Conservation (phyloP, 2,329 filamentous ascomycete genomes). For the Aurifilum marmelostoma region DNA sequence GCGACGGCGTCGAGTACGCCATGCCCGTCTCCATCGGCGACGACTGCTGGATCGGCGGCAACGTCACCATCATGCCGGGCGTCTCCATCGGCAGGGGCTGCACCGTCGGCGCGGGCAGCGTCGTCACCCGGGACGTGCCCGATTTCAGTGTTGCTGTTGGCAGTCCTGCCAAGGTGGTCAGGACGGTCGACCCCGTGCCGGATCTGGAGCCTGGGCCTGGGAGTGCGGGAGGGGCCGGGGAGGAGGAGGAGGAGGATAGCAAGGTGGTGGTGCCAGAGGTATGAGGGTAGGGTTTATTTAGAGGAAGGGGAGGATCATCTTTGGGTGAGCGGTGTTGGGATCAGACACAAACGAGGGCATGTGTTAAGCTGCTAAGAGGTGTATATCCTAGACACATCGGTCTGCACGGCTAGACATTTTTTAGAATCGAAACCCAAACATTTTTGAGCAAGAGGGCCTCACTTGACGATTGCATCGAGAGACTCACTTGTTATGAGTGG, state of each 20-base stretch:
- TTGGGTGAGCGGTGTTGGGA: too few relatives aligned
- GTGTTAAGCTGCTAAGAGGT: too few relatives aligned
- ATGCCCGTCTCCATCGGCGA: constrained; percentile 51
- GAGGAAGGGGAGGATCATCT: too few relatives aligned
- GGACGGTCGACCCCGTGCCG: constrained; percentile 46
- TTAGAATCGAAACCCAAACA: too few relatives aligned
- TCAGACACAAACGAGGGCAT: too few relatives aligned
- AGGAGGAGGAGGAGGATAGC: background rate
- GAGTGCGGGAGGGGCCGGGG: too few relatives aligned
- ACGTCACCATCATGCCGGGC: constrained; percentile 53
- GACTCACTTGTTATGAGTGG: too few relatives aligned
- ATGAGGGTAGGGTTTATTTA: background rate
- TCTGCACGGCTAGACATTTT: too few relatives aligned
- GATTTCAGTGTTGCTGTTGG: constrained; percentile 53
- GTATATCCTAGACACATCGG: too few relatives aligned
- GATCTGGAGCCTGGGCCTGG: constrained; percentile 35
- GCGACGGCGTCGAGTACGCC: constrained; percentile 52
- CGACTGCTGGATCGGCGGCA: constrained; percentile 60
- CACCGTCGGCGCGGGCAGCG: constrained; percentile 53
- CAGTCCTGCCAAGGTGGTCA: constrained; percentile 52
- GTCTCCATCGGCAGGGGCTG: constrained; percentile 57
- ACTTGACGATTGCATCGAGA: too few relatives aligned
- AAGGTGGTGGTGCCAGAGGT: constrained; percentile 17
- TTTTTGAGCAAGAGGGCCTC: too few relatives aligned
- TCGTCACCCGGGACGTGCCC: constrained; percentile 55